A percentile compares a stretch with the other conserved stretches of the same genome.
Evolutionary conservation across 2,329 filamentous ascomycete species (phyloP).

Genomic region (Cadophora malorum): DNA sequence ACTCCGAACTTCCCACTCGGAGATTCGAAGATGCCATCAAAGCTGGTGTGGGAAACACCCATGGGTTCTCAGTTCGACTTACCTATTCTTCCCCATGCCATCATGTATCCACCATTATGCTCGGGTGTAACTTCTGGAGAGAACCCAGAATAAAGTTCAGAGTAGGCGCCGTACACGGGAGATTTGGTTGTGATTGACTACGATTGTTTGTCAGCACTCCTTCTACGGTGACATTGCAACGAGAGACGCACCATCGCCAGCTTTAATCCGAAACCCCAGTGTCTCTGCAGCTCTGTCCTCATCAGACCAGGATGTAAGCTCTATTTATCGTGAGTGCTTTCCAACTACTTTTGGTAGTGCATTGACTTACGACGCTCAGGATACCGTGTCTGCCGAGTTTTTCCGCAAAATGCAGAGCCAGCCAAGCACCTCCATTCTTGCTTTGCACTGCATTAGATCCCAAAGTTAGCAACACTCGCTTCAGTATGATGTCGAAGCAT

Average conservation of each 20-base stretch:
- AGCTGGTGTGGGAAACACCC: background rate
- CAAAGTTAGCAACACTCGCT: background rate
- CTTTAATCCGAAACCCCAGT: constrained; percentile 31
- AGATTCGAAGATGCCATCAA: background rate
- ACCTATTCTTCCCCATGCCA: constrained; percentile 50
- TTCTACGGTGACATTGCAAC: background rate
- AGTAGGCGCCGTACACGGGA: constrained; percentile 46
- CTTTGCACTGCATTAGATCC: constrained; percentile 33
- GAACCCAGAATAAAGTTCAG: constrained; percentile 48
- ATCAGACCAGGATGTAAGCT: constrained; percentile 51
- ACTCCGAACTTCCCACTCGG: background rate
- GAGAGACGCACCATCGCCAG: constrained; percentile 33
- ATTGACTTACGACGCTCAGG: constrained; percentile 44
- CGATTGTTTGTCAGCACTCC: constrained; percentile 9
- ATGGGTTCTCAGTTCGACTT: background rate
- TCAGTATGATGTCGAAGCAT: background rate
- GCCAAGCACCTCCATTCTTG: constrained; percentile 45
- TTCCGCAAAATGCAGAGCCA: constrained; percentile 43
- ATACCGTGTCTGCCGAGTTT: constrained; percentile 44
- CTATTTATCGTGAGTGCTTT: too few species aligned
- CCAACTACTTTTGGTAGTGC: too few species aligned
- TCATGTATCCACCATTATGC: constrained; percentile 48
- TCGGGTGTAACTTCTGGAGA: constrained; percentile 44
- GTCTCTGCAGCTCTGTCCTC: constrained; percentile 47
- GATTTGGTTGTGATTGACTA: constrained; percentile 41